phyloP scores from a whole-genome alignment of 2,329 filamentous ascomycete genomes.

The Aspergillus sp. region DNA sequence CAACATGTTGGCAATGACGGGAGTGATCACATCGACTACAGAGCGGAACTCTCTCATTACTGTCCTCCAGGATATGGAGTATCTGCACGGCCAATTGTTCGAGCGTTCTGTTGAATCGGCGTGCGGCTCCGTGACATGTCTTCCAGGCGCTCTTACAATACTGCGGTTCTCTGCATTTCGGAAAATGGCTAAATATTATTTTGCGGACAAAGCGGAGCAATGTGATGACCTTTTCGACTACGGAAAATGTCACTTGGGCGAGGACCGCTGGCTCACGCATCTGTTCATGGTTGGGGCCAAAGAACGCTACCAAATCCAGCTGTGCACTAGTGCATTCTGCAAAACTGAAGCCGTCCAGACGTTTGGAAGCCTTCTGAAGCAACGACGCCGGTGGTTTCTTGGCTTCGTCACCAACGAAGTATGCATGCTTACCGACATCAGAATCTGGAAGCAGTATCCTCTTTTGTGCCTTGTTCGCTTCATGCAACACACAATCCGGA shows the following conservation, averaged over 20 bases:
- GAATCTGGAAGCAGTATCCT: slow-evolving; percentile 86
- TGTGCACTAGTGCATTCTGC: slow-evolving; percentile 96
- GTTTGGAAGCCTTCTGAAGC: slow-evolving; percentile 78
- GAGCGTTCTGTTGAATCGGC: slow-evolving; percentile 92
- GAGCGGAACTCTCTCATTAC: slow-evolving; percentile 84
- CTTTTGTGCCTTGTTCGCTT: slow-evolving; percentile 80
- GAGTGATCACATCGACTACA: slow-evolving; percentile 91
- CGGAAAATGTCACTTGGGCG: slow-evolving; percentile 88
- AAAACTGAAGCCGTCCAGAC: slow-evolving; percentile 96
- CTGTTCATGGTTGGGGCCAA: slow-evolving; percentile 97
- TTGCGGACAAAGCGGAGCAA: slow-evolving; percentile 91
- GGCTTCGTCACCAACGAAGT: slow-evolving; percentile 97
- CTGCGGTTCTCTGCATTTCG: slow-evolving; percentile 92
- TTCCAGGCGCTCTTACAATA: slow-evolving; percentile 92
- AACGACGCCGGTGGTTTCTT: slow-evolving; percentile 91
- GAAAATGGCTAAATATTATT: slow-evolving; percentile 97
- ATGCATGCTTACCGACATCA: slow-evolving; percentile 92
- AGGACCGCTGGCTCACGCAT: slow-evolving; percentile 95
- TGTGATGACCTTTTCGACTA: slow-evolving; percentile 96
- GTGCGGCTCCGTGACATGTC: slow-evolving; percentile 87
- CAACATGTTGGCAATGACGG: slow-evolving; percentile 96
- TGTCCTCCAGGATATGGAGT: slow-evolving; percentile 94
- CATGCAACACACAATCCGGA: slow-evolving; percentile 93
- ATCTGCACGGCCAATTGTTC: slow-evolving; percentile 92
- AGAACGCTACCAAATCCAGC: slow-evolving; percentile 89